phyloP scores from a whole-genome alignment of 108 stramenopile genomes.

The Craspedostauros australis region DNA sequence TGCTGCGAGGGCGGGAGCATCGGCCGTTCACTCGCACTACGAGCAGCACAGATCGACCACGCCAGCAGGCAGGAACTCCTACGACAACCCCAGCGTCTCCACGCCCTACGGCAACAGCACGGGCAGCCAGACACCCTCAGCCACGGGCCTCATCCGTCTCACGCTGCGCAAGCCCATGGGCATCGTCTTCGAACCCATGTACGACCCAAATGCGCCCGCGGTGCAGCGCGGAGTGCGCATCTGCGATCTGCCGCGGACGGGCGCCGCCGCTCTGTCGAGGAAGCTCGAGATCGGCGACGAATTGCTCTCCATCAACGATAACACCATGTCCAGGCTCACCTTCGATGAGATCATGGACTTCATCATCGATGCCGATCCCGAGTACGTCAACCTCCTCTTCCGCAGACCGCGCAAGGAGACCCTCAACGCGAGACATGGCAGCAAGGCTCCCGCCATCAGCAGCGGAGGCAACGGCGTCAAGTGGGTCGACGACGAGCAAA shows the following conservation, averaged over 20 bases:
- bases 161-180: slow-evolving; percentile 84
- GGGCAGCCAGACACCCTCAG: slow-evolving; percentile 11
- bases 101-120: background rate
- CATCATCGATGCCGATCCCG: slow-evolving; percentile 84
- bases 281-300: slow-evolving; percentile 81
- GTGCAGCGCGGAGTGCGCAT: slow-evolving; percentile 71
- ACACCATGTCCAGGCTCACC: slow-evolving; percentile 73
- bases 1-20: slow-evolving; percentile 5
- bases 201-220: slow-evolving; percentile 63
- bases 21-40: background rate
- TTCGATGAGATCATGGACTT: slow-evolving; percentile 91
- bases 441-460: slow-evolving; percentile 13
- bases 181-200: slow-evolving; percentile 86
- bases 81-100: background rate
- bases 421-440: slow-evolving; percentile 26
- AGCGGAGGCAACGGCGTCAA: slow-evolving; percentile 41
- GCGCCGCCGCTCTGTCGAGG: slow-evolving; percentile 69
- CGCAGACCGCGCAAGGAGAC: slow-evolving; percentile 66
- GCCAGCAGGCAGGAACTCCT: background rate
- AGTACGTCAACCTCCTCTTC: slow-evolving; percentile 74
- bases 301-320: slow-evolving; percentile 77
- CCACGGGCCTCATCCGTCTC: slow-evolving; percentile 64
- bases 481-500: slow-evolving; percentile 55
- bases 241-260: slow-evolving; percentile 80
- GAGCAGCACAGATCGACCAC: background rate